A percentile compares a stretch with the other conserved stretches of the same genome.
Conservation (phyloP, 805 yeast species). For the Wickerhamomyces tratensis region DNA sequence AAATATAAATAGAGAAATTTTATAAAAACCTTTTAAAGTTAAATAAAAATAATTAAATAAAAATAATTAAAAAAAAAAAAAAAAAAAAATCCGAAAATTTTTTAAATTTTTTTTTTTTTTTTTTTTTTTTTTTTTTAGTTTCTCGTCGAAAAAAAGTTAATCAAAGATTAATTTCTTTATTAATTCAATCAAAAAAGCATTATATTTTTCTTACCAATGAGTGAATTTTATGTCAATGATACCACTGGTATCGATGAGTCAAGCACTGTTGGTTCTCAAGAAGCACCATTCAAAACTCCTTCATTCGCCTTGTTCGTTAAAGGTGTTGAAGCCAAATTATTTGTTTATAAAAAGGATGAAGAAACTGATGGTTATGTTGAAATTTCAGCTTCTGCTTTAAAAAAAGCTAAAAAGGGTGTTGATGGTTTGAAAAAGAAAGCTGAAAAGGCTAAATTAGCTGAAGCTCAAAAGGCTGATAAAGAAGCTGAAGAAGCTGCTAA, state of each 20-base stretch:
- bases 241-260: slow-evolving; percentile 55
- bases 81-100: no score
- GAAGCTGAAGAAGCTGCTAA: slow-evolving; percentile 67
- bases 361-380: slow-evolving; percentile 56
- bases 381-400: slow-evolving; percentile 83
- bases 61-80: no score
- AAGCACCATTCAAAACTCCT: slow-evolving; percentile 67
- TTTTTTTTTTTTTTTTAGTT: neutral
- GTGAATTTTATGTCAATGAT: slow-evolving; percentile 62
- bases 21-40: no score
- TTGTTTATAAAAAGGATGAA: slow-evolving; percentile 51
- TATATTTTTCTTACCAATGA: slow-evolving; percentile 7
- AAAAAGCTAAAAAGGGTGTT: slow-evolving; percentile 94
- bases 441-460: slow-evolving; percentile 42
- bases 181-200: no score
- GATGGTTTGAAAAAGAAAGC: slow-evolving; percentile 77
- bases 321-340: slow-evolving; percentile 35
- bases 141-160: no score
- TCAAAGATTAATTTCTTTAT: no score
- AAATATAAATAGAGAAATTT: no score
- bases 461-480: slow-evolving; percentile 39
- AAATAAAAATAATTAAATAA: no score
- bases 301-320: slow-evolving; percentile 66
- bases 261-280: slow-evolving; percentile 52
- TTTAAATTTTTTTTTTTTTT: neutral